Base-by-base conservation (phyloP, 306 rosid genomes). In the Luffa acutangula region DNA sequence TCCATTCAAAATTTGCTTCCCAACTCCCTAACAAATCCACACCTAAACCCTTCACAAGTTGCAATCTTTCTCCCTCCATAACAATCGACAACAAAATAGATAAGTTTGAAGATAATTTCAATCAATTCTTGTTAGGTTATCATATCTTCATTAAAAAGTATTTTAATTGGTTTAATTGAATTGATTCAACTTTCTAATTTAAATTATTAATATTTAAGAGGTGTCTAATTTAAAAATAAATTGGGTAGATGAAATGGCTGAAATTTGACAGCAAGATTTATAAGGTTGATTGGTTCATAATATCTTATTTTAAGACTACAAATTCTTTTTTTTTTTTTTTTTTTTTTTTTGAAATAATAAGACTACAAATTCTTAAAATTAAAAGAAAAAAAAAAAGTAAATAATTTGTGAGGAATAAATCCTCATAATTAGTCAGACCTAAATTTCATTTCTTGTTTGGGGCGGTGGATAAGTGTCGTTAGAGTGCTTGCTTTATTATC, bases 401-500 rank as follows among this genome's bases (percentile, higher is more conserved):
- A 12, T 13, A 12, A 39, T 41, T 11, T 43, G 76, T 11, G 10
- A 11, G 39, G 56, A 70, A 10, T 20, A 71, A 73, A 14, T 18
- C 75, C 18, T 69, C n/a, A 31, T 48, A 73, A 73, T 73, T 73
- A 49, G 46, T 64, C 45, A 9, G 43, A 49, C 77, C 59, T 75
- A 75, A 75, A 33, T 52, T 75, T 33, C 4, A 31, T 49, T 34
- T 33, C 1, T 5, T 33, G 63, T 74, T 49, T 49, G 78, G 33
- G 78, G 63, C 46, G 62, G 78, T 74, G 78, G 63, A 52, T 74
- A 49, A 52, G 78, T 51, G 45, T 72, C 39, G 76, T 45, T 70
- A 70, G 3, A 72, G n/a, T 51, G 78, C 17, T 75, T 75, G 8
- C 4, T 34, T 66, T 51, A 52, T 51, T 37, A 75, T 75, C 46